These are phyloP conservation scores for Biscogniauxia marginata DNA, from an alignment of 2,329 filamentous ascomycete genomes.

Conservation along the genomic window DNA sequence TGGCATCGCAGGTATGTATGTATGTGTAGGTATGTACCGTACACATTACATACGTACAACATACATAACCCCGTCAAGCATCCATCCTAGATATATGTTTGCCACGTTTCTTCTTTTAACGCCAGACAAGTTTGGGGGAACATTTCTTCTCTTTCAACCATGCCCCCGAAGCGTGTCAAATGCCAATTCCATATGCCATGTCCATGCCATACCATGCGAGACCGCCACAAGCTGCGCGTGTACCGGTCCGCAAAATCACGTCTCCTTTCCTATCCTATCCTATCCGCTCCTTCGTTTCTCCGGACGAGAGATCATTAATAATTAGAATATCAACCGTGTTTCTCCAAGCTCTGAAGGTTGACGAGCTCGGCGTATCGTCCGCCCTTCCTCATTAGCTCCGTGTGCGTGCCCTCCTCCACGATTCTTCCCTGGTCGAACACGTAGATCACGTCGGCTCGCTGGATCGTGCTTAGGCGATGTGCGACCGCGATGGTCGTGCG, in stretches of 20 bases:
- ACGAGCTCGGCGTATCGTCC: constrained; percentile 78
- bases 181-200: too few relatives aligned
- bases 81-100: too few relatives aligned
- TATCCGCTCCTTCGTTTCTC: not conserved
- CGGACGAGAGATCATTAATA: not conserved
- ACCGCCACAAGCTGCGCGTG: too few relatives aligned
- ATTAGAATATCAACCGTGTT: constrained; percentile 37
- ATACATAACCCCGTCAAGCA: too few relatives aligned
- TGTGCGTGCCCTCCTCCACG: constrained; percentile 80
- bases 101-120: too few relatives aligned
- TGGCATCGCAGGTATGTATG: too few relatives aligned
- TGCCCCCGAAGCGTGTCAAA: too few relatives aligned
- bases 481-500: constrained; percentile 93
- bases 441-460: constrained; percentile 92
- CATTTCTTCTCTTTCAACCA: too few relatives aligned
- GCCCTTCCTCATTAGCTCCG: constrained; percentile 66
- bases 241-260: too few relatives aligned
- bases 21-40: too few relatives aligned
- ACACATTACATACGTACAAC: too few relatives aligned
- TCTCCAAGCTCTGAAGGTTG: constrained; percentile 74
- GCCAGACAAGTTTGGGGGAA: too few relatives aligned
- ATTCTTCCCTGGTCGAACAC: constrained; percentile 91
- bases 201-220: not conserved
- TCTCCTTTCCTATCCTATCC: not conserved
- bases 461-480: constrained; percentile 87